Evolutionary conservation across 257 asterid species (phyloP).

Genomic region (Solanum ossicruentum): DNA sequence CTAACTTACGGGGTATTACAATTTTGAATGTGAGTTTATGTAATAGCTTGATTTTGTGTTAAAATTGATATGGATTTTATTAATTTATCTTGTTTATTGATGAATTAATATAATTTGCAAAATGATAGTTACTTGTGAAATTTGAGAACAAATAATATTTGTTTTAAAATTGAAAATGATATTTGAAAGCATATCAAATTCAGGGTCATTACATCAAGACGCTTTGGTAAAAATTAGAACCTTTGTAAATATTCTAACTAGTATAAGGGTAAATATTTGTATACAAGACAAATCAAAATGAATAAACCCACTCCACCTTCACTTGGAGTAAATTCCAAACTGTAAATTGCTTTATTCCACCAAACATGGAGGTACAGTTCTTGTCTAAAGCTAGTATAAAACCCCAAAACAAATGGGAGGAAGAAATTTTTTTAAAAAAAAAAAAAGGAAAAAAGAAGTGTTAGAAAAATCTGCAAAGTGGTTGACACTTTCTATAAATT

Average conservation of each 20-base stretch:
- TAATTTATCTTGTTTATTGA: no score
- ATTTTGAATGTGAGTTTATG: no score
- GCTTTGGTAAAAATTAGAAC: not conserved
- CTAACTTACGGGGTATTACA: no score
- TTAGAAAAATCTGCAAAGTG: constrained; percentile 33
- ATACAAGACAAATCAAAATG: not conserved
- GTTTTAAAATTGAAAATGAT: not conserved
- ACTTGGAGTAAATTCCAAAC: not conserved
- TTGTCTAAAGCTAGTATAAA: not conserved
- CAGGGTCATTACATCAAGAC: not conserved
- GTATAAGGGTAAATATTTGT: not conserved
- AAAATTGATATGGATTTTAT: no score
- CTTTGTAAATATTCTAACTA: not conserved
- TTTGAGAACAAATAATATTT: not conserved
- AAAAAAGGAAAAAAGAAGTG: not conserved
- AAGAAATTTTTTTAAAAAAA: not conserved
- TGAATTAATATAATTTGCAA: not conserved
- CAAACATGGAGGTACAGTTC: not conserved
- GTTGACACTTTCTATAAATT: constrained; percentile 54
- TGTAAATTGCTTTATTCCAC: not conserved
- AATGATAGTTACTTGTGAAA: not conserved
- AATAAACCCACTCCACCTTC: not conserved
- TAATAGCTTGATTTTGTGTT: no score
- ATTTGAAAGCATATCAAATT: not conserved
- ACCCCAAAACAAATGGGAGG: not conserved